Evolutionary conservation across 208 protist species (phyloP).

Genomic region (Leishmania mexicana): DNA sequence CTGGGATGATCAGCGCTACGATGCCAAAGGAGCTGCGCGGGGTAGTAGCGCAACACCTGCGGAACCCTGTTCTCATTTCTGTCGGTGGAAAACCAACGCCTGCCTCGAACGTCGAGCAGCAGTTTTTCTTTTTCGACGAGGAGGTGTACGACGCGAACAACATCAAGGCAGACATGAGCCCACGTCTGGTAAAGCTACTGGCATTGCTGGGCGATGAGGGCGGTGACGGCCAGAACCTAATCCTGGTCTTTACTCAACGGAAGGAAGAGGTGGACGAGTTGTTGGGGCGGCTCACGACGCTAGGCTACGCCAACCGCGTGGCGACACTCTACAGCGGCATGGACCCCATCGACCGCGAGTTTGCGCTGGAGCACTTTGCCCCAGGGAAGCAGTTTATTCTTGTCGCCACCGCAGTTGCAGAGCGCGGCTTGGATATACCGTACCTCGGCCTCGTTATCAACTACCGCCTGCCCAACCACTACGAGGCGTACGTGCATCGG

Average conservation of each 20-base stretch:
- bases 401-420: constrained; percentile 86
- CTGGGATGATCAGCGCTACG: constrained; percentile 93
- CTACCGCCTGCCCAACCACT: constrained; percentile 98
- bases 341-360: constrained; percentile 91
- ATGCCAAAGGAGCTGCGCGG: constrained; percentile 88
- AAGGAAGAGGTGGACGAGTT: constrained; percentile 92
- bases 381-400: constrained; percentile 89
- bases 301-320: constrained; percentile 83
- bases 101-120: constrained; percentile 90
- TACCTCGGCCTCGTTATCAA: constrained; percentile 99
- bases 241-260: constrained; percentile 93
- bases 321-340: constrained; percentile 91
- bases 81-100: constrained; percentile 86
- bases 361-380: constrained; percentile 87
- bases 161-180: constrained; percentile 47
- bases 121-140: constrained; percentile 90
- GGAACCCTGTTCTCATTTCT: constrained; percentile 85
- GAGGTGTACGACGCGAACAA: constrained; percentile 78
- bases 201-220: constrained; percentile 88
- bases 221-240: constrained; percentile 63
- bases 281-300: constrained; percentile 64
- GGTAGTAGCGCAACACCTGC: constrained; percentile 68
- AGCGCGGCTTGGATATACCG: constrained; percentile 97
- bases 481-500: constrained; percentile 98
- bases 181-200: constrained; percentile 83